Evolutionary conservation across 768 basidiomycete species (phyloP).

Genomic region (Boletus patriciae): DNA sequence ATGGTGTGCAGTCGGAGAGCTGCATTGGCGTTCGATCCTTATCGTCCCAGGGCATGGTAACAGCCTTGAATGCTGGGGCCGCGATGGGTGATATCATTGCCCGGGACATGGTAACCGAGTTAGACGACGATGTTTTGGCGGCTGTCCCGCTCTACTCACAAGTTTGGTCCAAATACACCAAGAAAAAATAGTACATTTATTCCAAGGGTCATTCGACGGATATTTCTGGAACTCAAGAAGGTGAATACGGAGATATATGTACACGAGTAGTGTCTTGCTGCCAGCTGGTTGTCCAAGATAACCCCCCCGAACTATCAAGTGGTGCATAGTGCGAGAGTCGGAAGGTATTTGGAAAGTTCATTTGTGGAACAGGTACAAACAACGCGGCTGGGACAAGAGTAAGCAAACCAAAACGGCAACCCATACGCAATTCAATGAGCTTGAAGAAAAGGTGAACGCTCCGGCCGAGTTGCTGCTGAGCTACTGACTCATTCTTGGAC

Average conservation of each 20-base stretch:
- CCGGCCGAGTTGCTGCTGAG: not conserved
- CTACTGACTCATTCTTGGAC: conserved; percentile 26
- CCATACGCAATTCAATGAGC: conserved; percentile 41
- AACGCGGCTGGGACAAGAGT: not conserved
- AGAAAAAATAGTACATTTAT: not conserved
- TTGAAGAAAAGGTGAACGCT: conserved; percentile 52
- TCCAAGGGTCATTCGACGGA: not conserved
- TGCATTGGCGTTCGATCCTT: not conserved
- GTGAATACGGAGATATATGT: not conserved
- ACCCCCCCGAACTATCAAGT: too few species aligned
- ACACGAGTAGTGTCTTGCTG: not conserved
- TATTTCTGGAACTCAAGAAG: not conserved
- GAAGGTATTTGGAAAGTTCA: not conserved
- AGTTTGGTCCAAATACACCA: not conserved
- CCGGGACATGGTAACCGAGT: not conserved
- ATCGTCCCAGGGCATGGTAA: not conserved
- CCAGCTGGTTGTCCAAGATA: too few species aligned
- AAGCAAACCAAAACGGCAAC: conserved; percentile 12
- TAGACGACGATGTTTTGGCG: not conserved
- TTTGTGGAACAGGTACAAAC: conserved; percentile 11
- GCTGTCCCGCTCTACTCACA: not conserved
- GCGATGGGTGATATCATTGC: not conserved
- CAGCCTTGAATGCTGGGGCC: not conserved
- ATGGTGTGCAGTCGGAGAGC: not conserved
- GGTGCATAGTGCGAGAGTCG: too few species aligned